Evolutionary conservation across 495 filamentous ascomycete genomes (phyloP).

Genomic region (Tetracladium setigerum): DNA sequence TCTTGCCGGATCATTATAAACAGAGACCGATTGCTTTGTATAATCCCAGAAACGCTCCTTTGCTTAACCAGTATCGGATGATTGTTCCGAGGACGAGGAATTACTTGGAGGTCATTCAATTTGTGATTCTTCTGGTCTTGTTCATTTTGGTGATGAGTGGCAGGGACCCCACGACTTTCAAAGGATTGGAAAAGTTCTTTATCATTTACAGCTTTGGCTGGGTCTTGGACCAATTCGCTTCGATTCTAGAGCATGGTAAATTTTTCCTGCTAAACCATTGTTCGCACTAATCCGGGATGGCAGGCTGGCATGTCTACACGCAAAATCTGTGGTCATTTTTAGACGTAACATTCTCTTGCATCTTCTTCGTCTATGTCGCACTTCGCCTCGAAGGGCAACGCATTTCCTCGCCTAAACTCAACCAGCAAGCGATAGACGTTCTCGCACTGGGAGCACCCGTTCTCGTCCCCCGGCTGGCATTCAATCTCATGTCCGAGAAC

Average conservation of each 20-base stretch:
- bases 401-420: background rate
- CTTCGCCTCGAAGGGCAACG: slow-evolving; percentile 50
- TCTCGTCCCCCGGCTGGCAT: slow-evolving; percentile 63
- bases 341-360: slow-evolving; percentile 56
- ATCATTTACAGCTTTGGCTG: slow-evolving; percentile 61
- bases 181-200: slow-evolving; percentile 49
- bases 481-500: slow-evolving; percentile 67
- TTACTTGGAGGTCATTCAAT: slow-evolving; percentile 58
- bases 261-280: too few relatives aligned
- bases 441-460: slow-evolving; percentile 62
- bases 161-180: slow-evolving; percentile 40
- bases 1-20: slow-evolving; percentile 69
- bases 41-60: slow-evolving; percentile 52
- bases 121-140: slow-evolving; percentile 50
- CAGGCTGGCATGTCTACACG: slow-evolving; percentile 61
- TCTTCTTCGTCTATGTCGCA: slow-evolving; percentile 53
- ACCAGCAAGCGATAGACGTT: slow-evolving; percentile 50
- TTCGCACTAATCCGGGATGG: too few relatives aligned
- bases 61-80: slow-evolving; percentile 69
- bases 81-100: slow-evolving; percentile 64
- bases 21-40: slow-evolving; percentile 63
- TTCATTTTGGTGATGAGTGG: slow-evolving; percentile 59
- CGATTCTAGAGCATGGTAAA: slow-evolving; percentile 54
- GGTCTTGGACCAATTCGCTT: slow-evolving; percentile 65
- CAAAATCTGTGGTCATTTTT: slow-evolving; percentile 77